These are phyloP conservation scores for Chaetomium tenue DNA, from an alignment of 495 filamentous ascomycete species.

Conservation along the genomic window DNA sequence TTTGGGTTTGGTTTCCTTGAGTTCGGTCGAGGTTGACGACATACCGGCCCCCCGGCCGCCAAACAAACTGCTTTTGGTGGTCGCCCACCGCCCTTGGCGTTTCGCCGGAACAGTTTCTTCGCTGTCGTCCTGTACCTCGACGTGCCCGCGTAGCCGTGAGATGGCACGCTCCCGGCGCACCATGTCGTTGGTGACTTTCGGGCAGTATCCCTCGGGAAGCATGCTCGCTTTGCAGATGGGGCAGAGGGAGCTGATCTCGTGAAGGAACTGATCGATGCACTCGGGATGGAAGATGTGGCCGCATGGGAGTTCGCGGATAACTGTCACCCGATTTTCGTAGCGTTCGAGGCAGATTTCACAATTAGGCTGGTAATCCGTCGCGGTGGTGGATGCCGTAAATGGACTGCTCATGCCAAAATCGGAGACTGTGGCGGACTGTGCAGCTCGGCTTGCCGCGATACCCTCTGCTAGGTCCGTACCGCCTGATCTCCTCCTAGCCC, in stretches of 20 bases:
- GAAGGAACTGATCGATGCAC: conserved; percentile 80
- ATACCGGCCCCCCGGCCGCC: neutral
- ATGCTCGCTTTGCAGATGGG: conserved; percentile 82
- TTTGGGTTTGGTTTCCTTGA: conserved; percentile 1
- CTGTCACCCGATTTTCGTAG: conserved; percentile 63
- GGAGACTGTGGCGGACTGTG: conserved; percentile 23
- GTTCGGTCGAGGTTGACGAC: conserved; percentile 22
- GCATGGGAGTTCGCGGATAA: conserved; percentile 81
- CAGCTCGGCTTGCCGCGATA: neutral
- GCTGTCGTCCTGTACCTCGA: conserved; percentile 25
- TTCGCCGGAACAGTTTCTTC: conserved; percentile 15
- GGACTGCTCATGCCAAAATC: conserved; percentile 21
- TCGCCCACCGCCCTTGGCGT: conserved; percentile 18
- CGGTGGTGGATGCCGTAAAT: conserved; percentile 18
- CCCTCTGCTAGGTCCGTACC: conserved; percentile 13
- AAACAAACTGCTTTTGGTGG: conserved; percentile 23
- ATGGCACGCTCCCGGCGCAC: conserved; percentile 67
- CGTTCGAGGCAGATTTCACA: conserved; percentile 87
- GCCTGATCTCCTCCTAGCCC: conserved; percentile 9
- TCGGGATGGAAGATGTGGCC: conserved; percentile 87
- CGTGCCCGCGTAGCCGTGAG: conserved; percentile 41
- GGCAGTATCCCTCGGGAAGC: conserved; percentile 63
- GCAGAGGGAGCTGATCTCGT: conserved; percentile 70
- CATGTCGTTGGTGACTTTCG: conserved; percentile 78
- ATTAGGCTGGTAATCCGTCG: conserved; percentile 63